phyloP scores from a whole-genome alignment of 2,329 filamentous ascomycete species.

The Fusarium pseudonygamai region DNA sequence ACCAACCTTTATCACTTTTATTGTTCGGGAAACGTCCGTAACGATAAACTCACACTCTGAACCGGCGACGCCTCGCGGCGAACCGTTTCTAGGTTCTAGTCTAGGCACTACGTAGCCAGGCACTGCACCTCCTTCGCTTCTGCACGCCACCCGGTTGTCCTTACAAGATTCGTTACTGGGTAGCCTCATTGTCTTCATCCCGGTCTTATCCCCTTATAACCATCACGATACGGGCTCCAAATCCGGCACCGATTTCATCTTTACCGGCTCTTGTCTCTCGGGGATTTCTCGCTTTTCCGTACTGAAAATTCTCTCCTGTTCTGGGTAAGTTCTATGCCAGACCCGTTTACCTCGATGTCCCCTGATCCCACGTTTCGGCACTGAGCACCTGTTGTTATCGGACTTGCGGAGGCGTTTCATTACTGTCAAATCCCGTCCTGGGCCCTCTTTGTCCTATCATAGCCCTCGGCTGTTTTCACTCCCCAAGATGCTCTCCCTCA shows the following conservation, averaged over 20 bases:
- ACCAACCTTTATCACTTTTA: constrained; percentile 17
- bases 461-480: constrained; percentile 19
- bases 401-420: constrained; percentile 39
- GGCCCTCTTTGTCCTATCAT: constrained; percentile 26
- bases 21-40: constrained; percentile 40
- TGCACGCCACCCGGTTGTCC: constrained; percentile 28
- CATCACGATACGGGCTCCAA: constrained; percentile 12
- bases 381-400: constrained; percentile 27
- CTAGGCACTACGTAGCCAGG: constrained; percentile 7
- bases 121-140: constrained; percentile 12
- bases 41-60: constrained; percentile 20
- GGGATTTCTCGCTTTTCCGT: constrained; percentile 39
- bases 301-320: constrained; percentile 13
- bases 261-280: constrained; percentile 25
- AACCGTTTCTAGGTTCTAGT: constrained; percentile 16
- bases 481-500: constrained; percentile 6
- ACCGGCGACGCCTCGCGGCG: constrained; percentile 19
- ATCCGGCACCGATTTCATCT: constrained; percentile 19
- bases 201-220: constrained; percentile 16
- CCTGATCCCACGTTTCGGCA: constrained; percentile 38
- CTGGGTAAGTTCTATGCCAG: constrained; percentile 40
- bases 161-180: constrained; percentile 27
- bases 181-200: constrained; percentile 23
- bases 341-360: constrained; percentile 20
- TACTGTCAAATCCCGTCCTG: constrained; percentile 6